A percentile compares a stretch with the other conserved stretches of the same genome.
Evolutionary conservation across 78 protist species (phyloP).

Genomic region (Speleostelium caveatum): DNA sequence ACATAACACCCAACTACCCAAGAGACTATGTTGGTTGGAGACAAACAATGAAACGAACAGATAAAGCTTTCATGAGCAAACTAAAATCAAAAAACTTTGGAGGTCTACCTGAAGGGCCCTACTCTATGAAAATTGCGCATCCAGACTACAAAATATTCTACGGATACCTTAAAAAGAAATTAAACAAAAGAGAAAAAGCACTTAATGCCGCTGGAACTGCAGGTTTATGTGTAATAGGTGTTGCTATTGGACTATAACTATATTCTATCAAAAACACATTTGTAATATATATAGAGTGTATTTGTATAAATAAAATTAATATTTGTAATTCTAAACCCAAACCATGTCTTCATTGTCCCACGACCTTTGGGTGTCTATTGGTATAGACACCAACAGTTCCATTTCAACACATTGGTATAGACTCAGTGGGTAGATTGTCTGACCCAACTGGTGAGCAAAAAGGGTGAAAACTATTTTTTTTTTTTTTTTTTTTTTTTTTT

Average conservation of each 20-base stretch:
- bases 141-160: not conserved
- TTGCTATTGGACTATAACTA: not conserved
- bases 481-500: too few relatives aligned
- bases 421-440: too few relatives aligned
- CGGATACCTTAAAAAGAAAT: constrained; percentile 24
- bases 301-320: not conserved
- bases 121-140: not conserved
- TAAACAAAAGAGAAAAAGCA: not conserved
- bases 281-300: not conserved
- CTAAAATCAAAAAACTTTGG: not conserved
- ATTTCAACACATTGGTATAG: too few relatives aligned
- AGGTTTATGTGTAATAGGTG: not conserved
- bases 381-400: too few relatives aligned
- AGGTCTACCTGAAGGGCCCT: not conserved
- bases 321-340: too few relatives aligned
- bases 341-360: too few relatives aligned
- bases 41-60: not conserved
- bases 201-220: not conserved
- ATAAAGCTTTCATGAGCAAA: not conserved
- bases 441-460: too few relatives aligned
- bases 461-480: too few relatives aligned
- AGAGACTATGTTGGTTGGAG: constrained; percentile 22
- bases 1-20: constrained; percentile 30
- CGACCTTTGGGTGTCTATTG: too few relatives aligned
- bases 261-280: too few relatives aligned